Base-by-base conservation (phyloP, 2,329 filamentous ascomycete genomes). In the Alternaria incomplexa region DNA sequence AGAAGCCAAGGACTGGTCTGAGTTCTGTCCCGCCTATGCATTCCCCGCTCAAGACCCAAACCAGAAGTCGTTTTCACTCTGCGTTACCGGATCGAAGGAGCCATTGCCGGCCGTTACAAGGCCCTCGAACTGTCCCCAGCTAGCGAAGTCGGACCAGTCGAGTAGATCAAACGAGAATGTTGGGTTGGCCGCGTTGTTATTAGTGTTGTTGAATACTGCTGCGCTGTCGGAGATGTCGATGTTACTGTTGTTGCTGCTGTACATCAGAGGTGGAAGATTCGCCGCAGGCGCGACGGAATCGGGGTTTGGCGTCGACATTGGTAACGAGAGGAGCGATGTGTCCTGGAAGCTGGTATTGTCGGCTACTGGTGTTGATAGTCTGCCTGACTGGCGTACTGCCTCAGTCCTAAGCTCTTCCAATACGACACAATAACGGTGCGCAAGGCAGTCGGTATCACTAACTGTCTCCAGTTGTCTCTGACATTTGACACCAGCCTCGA, bases 321-420 rank as follows among this genome's bases (percentile, higher is more conserved):
- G 28, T 13, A 28, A 32, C 13, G 43, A 22, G 36, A 55, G 52
- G 40, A 56, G 30, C 15, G 54, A 28, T 6, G n/a, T 54, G n/a
- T 45, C n/a, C 12, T 22, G n/a, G 60, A 26, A 56, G 55, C 25
- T 25, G 44, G 30, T 23, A 56, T 12, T 59, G 22, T 40, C 44
- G n/a, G 46, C 11, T 52, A 32, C 48, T 13, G 48, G 48, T 6
- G 48, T 59, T 44, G 58, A 61, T 11, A 66, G n/a, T 28, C 55
- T 55, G 13, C 56, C 61, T 5, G 72, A 73, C 30, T 78, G 70
- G 5, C 78, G 67, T 12, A 73, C 68, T 3, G 79, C 78, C 66
- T 85, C 83, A 3, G 81, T 75, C 13, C 82, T 75, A 10, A 87
- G 71, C 63, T 87, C 85, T 52, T 87, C 84, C 0, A 88, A 78